Evolutionary conservation across 148 eudicot species (phyloP), one percentile per base, ranked within the genome.

Genomic region (Arbutus unedo): DNA sequence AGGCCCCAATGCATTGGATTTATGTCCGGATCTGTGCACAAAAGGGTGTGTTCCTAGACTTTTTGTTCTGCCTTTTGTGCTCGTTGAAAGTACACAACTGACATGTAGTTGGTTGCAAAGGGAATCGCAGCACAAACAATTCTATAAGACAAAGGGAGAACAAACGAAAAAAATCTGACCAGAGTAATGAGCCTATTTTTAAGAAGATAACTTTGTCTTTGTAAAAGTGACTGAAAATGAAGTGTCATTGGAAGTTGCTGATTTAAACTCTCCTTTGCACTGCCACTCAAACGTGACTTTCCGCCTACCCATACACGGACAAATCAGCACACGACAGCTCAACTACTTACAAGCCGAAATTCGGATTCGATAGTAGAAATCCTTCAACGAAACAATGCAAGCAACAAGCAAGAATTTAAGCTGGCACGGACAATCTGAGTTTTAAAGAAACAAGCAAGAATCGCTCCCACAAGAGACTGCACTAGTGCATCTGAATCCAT

Each of bases 51-150:
- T n/a, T n/a, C n/a, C n/a, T n/a, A n/a, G n/a, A n/a, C n/a, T n/a
- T n/a, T n/a, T n/a, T n/a, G n/a, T 86, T 96, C 99, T 31, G 89
- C 98, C 64, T 94, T 97, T 73, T 97, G 98, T 77, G 99, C 98
- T 98, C 93, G 95, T 79, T 51, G 48, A 44, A 57, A 48, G 50
- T 13, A 55, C 48, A 78, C 0, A 48, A n/a, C n/a, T 8, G 64
- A 41, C 48, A 67, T 41, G 13, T 7, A 15, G 44, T 41, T 64
- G 9, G 64, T 68, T 49, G 51, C 16, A 10, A 56, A 53, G 64
- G 53, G 54, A 44, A 23, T 25, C n/a, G 79, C 23, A 70, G n/a
- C 54, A 14, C 9, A 14, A 14, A 74, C 56, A 44, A 66, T 48
- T 16, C 56, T 9, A 11, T 44, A 75, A 45, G 53, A 13, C 64